Base-by-base conservation (phyloP, 108 stramenopile genomes). In the Skeletonema potamos region DNA sequence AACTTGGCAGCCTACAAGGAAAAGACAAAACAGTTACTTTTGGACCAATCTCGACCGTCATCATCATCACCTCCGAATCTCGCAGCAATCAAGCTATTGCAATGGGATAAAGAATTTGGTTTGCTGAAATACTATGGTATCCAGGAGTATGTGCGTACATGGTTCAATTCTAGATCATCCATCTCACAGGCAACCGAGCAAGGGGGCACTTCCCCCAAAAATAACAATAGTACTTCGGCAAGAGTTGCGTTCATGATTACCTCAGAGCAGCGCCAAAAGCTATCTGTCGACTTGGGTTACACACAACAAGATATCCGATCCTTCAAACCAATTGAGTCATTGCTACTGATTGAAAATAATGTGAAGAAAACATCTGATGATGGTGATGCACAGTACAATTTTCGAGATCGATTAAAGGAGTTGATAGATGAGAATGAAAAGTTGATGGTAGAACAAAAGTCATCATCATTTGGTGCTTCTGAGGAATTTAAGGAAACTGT, bases 201-300 rank as follows among this genome's bases (percentile, higher is more conserved):
- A 51, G 28, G 34, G 10, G 22, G 34, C 26, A 51, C 48, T 24
- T 2, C 39, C 39, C 15, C 3, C 15, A 41, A 41, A n/a, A 18
- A 13, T 17, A 9, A 37, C 26, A 51, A 22, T 26, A 36, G n/a
- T n/a, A 59, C 60, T n/a, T 55, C 41, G 6, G 76, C 76, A 26
- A 24, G 59, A 29, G 54, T 77, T 18, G 76, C 76, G n/a, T 77
- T 77, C 56, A 71, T 77, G 70, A 77, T 77, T 30, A 77, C 76
- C 26, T 58, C 70, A 1, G 76, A 70, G 27, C 78, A 79, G 57
- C 68, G 78, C 7, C 78, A 62, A 22, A 33, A 44, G 11, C 29
- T 74, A 6, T 64, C 61, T 5, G 58, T n/a, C 22, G 51, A 67
- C 12, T 51, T 79, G 51, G 78, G 78, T 27, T 79, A 79, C 48